Evolutionary conservation across 495 filamentous ascomycete species (phyloP), one percentile per base, ranked within the genome.

Genomic region (Mytilinidion resinicola): DNA sequence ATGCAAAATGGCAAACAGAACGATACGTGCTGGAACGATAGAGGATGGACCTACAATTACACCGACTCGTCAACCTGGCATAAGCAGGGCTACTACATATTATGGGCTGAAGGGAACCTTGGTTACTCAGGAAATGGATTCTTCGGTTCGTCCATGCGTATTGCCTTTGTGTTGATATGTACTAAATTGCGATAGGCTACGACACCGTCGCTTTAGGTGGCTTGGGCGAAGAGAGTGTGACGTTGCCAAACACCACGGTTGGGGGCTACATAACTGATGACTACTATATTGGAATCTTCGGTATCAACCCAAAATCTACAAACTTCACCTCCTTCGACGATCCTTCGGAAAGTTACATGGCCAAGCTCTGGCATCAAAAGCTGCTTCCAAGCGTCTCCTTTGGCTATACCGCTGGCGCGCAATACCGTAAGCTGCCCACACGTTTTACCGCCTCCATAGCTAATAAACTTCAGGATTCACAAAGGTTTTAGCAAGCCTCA

Each of bases 321-420:
- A 82, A 82, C 57, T 80, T 80, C 66, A 74, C 67, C 17, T 62
- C 60, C 36, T 65, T 76, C 14, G 68, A 69, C 5, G 76, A 80
- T 60, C 70, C 74, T 9, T 65, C 73, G 47, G 59, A 77, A 10
- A 80, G 80, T 54, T 80, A 80, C 53, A 56, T 82, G 38, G 75
- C 73, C 15, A 70, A 73, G 0, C 62, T 83, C 12, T 78, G 73
- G 58, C 66, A 77, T 35, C 66, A 78, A 20, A 70, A 70, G 8
- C 51, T 67, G 11, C 80, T 82, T 14, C 74, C 78, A 12, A 81
- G 78, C 60, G 42, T 78, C 33, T 77, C 75, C 30, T 82, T 73
- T 70, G 78, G 76, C 37, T 83, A 82, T 67, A 83, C 81, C 12
- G 81, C 79, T 15, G 81, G 80, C 17, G 76, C 76, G 14, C 70